A percentile compares a stretch with the other conserved stretches of the same genome.
phyloP scores from a whole-genome alignment of 2,329 filamentous ascomycete genomes.

The Pestalotiopsis sp. region DNA sequence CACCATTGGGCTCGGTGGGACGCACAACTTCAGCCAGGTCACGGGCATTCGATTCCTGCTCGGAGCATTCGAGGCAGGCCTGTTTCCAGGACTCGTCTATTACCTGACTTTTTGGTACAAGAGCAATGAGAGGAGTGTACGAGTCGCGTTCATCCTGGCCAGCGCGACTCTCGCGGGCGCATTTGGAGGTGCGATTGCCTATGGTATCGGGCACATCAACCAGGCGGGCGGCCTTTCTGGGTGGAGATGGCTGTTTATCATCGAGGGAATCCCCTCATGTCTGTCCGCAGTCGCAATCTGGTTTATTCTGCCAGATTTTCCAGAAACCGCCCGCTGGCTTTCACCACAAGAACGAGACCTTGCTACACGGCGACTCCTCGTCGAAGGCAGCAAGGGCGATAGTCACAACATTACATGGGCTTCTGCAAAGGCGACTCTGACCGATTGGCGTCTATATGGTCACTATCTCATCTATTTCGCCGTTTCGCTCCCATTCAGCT shows the following conservation, averaged over 20 bases:
- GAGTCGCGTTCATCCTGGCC: conserved; percentile 72
- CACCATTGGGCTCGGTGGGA: conserved; percentile 67
- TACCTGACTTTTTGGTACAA: conserved; percentile 79
- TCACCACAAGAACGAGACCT: conserved; percentile 62
- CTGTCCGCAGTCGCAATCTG: conserved; percentile 58
- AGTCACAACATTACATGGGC: conserved; percentile 65
- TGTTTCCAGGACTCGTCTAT: conserved; percentile 68
- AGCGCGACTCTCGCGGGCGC: conserved; percentile 71
- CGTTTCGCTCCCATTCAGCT: conserved; percentile 37
- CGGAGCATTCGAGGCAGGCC: conserved; percentile 70
- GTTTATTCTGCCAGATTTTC: conserved; percentile 68
- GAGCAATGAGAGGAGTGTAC: conserved; percentile 69
- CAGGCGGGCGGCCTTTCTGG: conserved; percentile 60
- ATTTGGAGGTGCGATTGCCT: conserved; percentile 76
- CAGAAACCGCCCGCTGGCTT: conserved; percentile 66
- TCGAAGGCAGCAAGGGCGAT: conserved; percentile 55
- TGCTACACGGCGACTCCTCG: conserved; percentile 42
- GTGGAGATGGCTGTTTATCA: conserved; percentile 72
- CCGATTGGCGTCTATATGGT: conserved; percentile 69
- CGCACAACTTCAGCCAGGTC: conserved; percentile 63
- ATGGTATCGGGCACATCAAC: conserved; percentile 74
- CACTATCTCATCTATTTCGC: conserved; percentile 58
- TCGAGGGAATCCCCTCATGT: conserved; percentile 44
- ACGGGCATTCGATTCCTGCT: conserved; percentile 69
- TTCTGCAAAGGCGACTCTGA: conserved; percentile 71